Base-by-base conservation (phyloP, 1,284 basidiomycete genomes). In the Athelia sp. region DNA sequence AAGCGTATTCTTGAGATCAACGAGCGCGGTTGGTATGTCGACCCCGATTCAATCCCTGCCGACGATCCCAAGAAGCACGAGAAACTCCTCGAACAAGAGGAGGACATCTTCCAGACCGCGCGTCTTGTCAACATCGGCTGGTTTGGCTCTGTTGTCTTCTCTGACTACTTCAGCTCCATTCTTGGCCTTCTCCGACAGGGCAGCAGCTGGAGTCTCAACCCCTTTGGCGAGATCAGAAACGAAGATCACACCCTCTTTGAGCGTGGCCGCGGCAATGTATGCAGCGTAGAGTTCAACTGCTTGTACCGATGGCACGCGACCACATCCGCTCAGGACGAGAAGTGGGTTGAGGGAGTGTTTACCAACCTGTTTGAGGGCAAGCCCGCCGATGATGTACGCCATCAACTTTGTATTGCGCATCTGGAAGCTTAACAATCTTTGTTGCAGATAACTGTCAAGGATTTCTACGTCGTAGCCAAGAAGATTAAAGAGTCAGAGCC, bases 221-320 rank as follows among this genome's bases (percentile, higher is more conserved):
- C 82, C 1, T 88, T 88, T 53, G 74, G 73, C 19, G 84, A 88
- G 75, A 76, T 90, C 13, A 72, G 87, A 24, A 69, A 73, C 2
- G 56, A 64, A 0, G 78, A 88, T 53, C 84, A 84, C 56, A 65
- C 75, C 1, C 56, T 82, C 3, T 85, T 90, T 46, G 84, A 87
- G 57, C 74, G 88, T 56, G 89, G 90, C 3, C 76, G 79, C 29
- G 88, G 87, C 2, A 90, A 90, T 59, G 78, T 79, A 18, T 85
- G 83, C 64, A 87, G 84, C 65, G 83, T 87, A 26, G 84, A 88
- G 84, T 91, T 91, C 73, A 90, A 92, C 61, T 84, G 85, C 54
- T 66, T 92, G 48, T 92, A 91, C 66, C 78, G 87, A 17, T 90
- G 87, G 89, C 89, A 92, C 49, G 79, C 87, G 1, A 87, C 87